A percentile compares a stretch with the other conserved stretches of the same genome.
These are phyloP conservation scores for Blepharisma stoltei DNA, from an alignment of 73 alveolate genomes.

Conservation along the genomic window DNA sequence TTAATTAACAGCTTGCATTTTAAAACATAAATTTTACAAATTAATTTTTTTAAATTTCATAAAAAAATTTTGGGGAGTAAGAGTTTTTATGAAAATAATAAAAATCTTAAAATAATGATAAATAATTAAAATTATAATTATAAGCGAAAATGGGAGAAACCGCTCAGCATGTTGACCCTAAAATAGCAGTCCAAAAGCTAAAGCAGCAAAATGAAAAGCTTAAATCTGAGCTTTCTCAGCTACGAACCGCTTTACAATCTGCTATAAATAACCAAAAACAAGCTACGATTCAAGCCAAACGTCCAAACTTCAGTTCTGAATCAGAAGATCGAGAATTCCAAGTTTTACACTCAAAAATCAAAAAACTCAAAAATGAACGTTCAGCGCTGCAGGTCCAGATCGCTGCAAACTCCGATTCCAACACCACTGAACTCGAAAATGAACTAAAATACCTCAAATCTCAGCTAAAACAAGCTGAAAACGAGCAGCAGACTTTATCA, in stretches of 20 bases:
- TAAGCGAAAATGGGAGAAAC: too few species aligned
- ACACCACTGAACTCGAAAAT: background rate
- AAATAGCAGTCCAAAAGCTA: constrained; percentile 23
- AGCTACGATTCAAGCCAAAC: constrained; percentile 7
- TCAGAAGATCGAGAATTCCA: background rate
- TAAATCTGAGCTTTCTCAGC: background rate
- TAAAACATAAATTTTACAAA: too few species aligned
- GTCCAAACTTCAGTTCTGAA: constrained; percentile 23
- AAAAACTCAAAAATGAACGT: constrained; percentile 19
- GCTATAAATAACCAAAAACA: constrained; percentile 10
- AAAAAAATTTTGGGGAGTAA: too few species aligned
- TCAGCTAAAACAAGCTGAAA: constrained; percentile 25
- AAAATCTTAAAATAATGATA: too few species aligned
- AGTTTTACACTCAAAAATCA: constrained; percentile 10
- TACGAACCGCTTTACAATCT: background rate
- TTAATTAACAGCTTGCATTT: too few species aligned
- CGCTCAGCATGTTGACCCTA: constrained; percentile 15
- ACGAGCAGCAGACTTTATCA: background rate
- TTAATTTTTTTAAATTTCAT: too few species aligned
- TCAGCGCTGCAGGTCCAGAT: background rate
- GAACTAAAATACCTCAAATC: background rate
- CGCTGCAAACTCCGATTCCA: background rate
- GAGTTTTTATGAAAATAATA: too few species aligned
- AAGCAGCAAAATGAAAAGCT: constrained; percentile 22
- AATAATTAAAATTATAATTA: too few species aligned